Evolutionary conservation across 2,329 filamentous ascomycete genomes (phyloP), one percentile per base, ranked within the genome.

Genomic region (Fusarium newnesense): DNA sequence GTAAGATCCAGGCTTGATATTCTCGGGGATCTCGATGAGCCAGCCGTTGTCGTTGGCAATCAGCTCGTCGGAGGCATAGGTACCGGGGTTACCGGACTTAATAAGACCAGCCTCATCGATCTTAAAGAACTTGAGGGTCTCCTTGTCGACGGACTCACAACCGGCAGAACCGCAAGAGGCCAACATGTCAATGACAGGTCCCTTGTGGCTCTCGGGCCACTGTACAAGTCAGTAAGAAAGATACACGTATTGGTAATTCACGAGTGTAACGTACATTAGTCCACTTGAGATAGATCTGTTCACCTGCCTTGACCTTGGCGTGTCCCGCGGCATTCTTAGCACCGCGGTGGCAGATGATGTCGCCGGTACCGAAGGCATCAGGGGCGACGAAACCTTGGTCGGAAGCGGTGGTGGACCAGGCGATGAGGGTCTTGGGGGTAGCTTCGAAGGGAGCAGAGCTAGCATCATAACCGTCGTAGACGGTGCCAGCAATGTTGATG

Each of bases 131-230:
- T 87, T 81, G 60, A 92, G 85, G 15, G 81, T 78, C 11, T 81
- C 81, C 82, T 89, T 88, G 81, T 88, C 86, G 65, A 87, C 88
- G 2, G 81, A 79, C 59, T 85, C 83, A 80, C 88, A 91, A 78
- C 90, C 86, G 40, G 84, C 86, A 62, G 84, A 82, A 42, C 77
- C 76, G 83, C 89, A 90, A 76, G 86, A 84, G 69, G 91, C 91
- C 42, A 92, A 83, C 84, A 92, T 92, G 80, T 87, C 87, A 70
- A 92, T 85, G 77, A 92, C 87, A 30, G 91, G 90, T 2, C 87
- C 84, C 65, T 81, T 75, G 80, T 87, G 86, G 15, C 77, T 80
- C 28, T 72, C 44, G 43, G 84, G 83, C 85, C 85, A 87, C 24
- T 24, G 24, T 24, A 24, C 24, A 24, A 24, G 24, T 24, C 24